phyloP scores from a whole-genome alignment of 2,329 filamentous ascomycete species.

The Aspergillus niger region DNA sequence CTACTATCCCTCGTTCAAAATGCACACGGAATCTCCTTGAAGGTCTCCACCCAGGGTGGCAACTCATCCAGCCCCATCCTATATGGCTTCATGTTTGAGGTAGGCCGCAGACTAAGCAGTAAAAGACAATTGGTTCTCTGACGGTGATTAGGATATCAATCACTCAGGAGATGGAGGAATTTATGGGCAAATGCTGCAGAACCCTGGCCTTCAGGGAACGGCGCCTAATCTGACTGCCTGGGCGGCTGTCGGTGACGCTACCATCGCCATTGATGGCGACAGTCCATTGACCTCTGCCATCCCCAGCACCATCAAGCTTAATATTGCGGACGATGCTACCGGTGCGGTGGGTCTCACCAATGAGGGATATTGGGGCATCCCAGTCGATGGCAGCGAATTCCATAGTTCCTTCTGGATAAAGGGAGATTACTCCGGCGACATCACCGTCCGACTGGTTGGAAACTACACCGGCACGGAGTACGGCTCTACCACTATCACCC shows the following conservation, averaged over 20 bases:
- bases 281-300: constrained; percentile 57
- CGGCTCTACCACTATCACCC: constrained; percentile 19
- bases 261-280: constrained; percentile 51
- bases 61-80: constrained; percentile 43
- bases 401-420: constrained; percentile 29
- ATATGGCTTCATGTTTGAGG: constrained; percentile 50
- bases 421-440: constrained; percentile 20
- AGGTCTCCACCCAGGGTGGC: constrained; percentile 29
- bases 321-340: constrained; percentile 25
- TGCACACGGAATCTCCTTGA: constrained; percentile 11
- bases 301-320: constrained; percentile 52
- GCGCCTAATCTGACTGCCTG: constrained; percentile 50
- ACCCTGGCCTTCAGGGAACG: constrained; percentile 67
- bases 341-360: constrained; percentile 46
- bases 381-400: constrained; percentile 25
- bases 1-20: constrained; percentile 7
- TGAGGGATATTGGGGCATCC: constrained; percentile 36
- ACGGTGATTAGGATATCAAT: constrained; percentile 57
- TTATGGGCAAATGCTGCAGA: constrained; percentile 70
- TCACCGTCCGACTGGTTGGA: constrained; percentile 23
- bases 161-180: constrained; percentile 72
- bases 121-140: not conserved
- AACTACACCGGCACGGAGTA: constrained; percentile 21
- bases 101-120: constrained; percentile 10
- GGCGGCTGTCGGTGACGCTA: constrained; percentile 47